phyloP scores from a whole-genome alignment of 2,329 filamentous ascomycete species.

The Clarireedia hainanense region DNA sequence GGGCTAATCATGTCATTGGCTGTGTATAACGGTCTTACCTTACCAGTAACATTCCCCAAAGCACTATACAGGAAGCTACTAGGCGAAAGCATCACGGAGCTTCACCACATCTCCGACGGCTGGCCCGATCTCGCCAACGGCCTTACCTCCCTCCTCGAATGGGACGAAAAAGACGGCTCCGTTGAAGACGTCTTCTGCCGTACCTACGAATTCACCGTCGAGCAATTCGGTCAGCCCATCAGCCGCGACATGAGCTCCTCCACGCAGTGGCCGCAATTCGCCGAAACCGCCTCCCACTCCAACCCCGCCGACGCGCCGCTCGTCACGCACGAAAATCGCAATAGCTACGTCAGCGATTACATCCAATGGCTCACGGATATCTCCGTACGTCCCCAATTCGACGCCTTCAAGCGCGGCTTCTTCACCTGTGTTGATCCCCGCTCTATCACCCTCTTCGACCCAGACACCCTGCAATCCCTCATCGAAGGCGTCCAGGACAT shows the following conservation, averaged over 20 bases:
- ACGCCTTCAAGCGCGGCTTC: slow-evolving; percentile 78
- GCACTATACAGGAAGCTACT: slow-evolving; percentile 78
- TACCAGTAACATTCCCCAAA: slow-evolving; percentile 82
- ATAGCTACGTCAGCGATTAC: slow-evolving; percentile 76
- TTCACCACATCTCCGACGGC: slow-evolving; percentile 75
- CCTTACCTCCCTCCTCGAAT: slow-evolving; percentile 64
- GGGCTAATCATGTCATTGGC: slow-evolving; percentile 85
- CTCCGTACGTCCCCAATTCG: slow-evolving; percentile 68
- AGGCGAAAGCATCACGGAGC: slow-evolving; percentile 56
- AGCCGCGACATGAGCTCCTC: slow-evolving; percentile 44
- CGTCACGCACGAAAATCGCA: slow-evolving; percentile 76
- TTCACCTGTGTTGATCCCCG: slow-evolving; percentile 62
- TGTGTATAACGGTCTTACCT: slow-evolving; percentile 84
- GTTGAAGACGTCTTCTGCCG: slow-evolving; percentile 76
- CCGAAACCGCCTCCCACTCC: slow-evolving; percentile 28
- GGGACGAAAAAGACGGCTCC: slow-evolving; percentile 65
- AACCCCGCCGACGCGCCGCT: slow-evolving; percentile 44
- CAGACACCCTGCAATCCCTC: slow-evolving; percentile 63
- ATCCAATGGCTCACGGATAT: slow-evolving; percentile 73
- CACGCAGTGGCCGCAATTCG: slow-evolving; percentile 47
- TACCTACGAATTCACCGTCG: slow-evolving; percentile 77
- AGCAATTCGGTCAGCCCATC: slow-evolving; percentile 48
- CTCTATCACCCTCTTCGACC: slow-evolving; percentile 60
- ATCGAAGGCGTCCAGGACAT: slow-evolving; percentile 81
- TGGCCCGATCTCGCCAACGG: slow-evolving; percentile 79